Evolutionary conservation across 2,329 filamentous ascomycete species (phyloP).

Genomic region (Paecilomyces variotii): DNA sequence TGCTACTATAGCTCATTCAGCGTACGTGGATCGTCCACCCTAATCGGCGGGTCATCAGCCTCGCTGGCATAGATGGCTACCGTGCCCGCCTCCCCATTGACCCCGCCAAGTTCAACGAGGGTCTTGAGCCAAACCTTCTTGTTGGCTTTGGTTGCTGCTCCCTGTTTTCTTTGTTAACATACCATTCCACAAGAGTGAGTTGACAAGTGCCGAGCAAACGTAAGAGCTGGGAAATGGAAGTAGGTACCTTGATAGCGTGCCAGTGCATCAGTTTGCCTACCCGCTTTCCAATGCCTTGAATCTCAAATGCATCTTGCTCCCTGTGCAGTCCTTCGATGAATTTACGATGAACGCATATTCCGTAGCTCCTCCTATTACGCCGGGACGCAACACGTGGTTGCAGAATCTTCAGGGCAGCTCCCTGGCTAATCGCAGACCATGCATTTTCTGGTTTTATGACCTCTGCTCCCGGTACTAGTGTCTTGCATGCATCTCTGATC

Average conservation of each 20-base stretch:
- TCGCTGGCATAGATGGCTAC: neutral
- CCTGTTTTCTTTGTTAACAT: neutral
- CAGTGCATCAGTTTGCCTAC: slow-evolving; percentile 3
- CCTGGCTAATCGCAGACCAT: slow-evolving; percentile 4
- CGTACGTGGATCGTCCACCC: neutral
- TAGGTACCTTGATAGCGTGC: slow-evolving; percentile 4
- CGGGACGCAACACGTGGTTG: neutral
- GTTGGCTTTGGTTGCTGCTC: neutral
- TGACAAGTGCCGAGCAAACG: neutral
- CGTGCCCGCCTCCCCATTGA: neutral
- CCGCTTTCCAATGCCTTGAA: neutral
- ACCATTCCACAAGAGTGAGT: neutral
- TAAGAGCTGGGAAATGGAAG: neutral
- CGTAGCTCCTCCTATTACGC: slow-evolving; percentile 2
- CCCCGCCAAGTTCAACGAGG: neutral
- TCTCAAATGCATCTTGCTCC: neutral
- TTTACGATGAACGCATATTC: neutral
- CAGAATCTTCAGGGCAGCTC: neutral
- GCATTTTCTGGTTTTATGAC: slow-evolving; percentile 1
- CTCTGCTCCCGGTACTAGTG: neutral
- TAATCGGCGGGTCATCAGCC: neutral
- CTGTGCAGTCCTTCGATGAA: neutral
- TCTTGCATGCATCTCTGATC: neutral
- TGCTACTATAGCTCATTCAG: neutral
- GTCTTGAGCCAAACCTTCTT: neutral